A percentile compares a stretch with the other conserved stretches of the same genome.
phyloP scores from a whole-genome alignment of 495 filamentous ascomycete species.

The Astrocystis sublimbata region DNA sequence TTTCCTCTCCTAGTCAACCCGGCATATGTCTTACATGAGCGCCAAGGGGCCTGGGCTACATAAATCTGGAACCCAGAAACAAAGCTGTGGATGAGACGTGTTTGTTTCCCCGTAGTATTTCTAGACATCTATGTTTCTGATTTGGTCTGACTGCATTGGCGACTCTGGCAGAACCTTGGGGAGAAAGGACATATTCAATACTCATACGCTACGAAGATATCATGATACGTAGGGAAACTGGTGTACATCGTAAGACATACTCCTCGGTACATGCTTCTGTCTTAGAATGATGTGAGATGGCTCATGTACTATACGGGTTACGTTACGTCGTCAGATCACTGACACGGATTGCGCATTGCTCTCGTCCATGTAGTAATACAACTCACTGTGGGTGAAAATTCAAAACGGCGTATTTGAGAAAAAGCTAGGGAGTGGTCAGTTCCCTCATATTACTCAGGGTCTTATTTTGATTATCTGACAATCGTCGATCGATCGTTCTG shows the following conservation, averaged over 20 bases:
- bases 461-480: not conserved
- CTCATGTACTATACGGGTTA: not conserved
- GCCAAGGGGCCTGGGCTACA: not conserved
- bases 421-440: not conserved
- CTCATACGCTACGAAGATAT: no score
- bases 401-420: not conserved
- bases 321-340: not conserved
- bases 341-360: not conserved
- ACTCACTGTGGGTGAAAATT: not conserved
- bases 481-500: not conserved
- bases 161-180: no score
- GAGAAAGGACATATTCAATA: not conserved
- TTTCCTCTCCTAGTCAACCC: not conserved
- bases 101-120: not conserved
- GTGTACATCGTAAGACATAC: not conserved
- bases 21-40: not conserved
- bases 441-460: not conserved
- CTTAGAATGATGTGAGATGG: not conserved
- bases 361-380: no score
- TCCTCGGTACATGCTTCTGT: not conserved
- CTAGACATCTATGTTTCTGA: not conserved
- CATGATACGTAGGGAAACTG: no score
- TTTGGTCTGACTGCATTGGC: not conserved
- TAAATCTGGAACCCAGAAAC: not conserved
- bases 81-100: not conserved